Conservation (phyloP, 352 stramenopile genomes). For the Ophiocytium majus region DNA sequence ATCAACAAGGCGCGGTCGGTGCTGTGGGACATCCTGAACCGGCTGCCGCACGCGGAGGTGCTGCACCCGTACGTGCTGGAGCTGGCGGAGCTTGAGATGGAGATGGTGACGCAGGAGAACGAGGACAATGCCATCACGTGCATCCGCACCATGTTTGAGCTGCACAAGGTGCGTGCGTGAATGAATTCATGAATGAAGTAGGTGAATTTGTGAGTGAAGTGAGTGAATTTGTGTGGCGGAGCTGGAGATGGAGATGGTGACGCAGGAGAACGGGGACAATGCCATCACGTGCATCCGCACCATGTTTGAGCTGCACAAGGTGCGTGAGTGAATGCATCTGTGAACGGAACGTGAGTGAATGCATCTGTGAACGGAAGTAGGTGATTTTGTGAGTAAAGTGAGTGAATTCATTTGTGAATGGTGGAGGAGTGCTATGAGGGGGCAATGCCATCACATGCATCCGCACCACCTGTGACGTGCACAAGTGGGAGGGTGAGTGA, state of each 20-base stretch:
- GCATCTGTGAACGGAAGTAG: too few species aligned
- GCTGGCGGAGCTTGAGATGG: constrained; percentile 84
- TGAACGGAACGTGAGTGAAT: too few species aligned
- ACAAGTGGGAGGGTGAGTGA: too few species aligned
- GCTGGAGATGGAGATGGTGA: constrained; percentile 85
- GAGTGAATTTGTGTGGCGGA: too few species aligned
- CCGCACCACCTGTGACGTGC: too few species aligned
- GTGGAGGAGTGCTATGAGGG: too few species aligned
- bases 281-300: neutral
- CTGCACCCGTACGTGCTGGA: constrained; percentile 86
- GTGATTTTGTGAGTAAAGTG: too few species aligned
- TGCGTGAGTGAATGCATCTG: too few species aligned
- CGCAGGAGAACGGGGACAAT: constrained; percentile 91
- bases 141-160: constrained; percentile 91
- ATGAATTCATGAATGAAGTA: too few species aligned
- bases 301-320: neutral
- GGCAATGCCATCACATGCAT: too few species aligned
- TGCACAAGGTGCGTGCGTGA: constrained; percentile 72
- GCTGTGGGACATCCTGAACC: constrained; percentile 88
- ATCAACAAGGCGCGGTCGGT: constrained; percentile 82
- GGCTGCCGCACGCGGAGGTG: constrained; percentile 87
- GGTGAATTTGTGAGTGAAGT: too few species aligned
- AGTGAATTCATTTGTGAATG: too few species aligned
- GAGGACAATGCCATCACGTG: constrained; percentile 92
- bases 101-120: constrained; percentile 89